Base-by-base conservation (phyloP, 208 protist species). In the Wallacemonas collosoma region DNA sequence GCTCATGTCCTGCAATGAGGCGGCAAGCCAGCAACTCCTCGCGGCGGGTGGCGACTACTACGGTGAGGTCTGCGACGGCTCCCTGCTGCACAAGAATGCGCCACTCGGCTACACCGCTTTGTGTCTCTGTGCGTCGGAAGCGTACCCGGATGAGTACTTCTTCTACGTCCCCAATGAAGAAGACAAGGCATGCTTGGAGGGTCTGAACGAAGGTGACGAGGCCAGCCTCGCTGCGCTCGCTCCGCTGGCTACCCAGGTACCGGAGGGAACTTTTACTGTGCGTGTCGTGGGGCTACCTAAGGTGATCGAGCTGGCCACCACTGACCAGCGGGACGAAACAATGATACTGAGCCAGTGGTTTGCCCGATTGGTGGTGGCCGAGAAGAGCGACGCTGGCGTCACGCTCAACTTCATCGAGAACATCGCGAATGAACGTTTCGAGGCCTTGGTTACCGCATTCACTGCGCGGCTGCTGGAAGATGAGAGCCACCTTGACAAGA, bases 271-370 rank as follows among this genome's bases (percentile, higher is more conserved):
- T 36, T 80, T 77, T 41, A 70, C 62, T 15, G 78, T 89, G 65
- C 77, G 77, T 48, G 71, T 94, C 57, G 54, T 86, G 36, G 89
- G 89, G 6, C 73, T 92, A 17, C 86, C 86, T 9, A 87, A 94
- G 75, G 86, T 92, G 50, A 88, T 94, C 61, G 72, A 85, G 61
- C 73, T 92, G 36, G 76, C 81, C 51, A 79, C 82, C 15, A 89
- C 84, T 14, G 80, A 87, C 44, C 72, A 76, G 39, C 63, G 64
- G 45, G 80, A 81, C 41, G 81, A 82, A 55, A 82, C 76, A 38
- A 77, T 89, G 73, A 79, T 91, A 63, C 81, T 94, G 38, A 90
- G 64, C 38, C 85, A 87, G 66, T 94, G 89, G 89, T 86, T 77
- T 64, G 60, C 76, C 39, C 77, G 71, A 53, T 73, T 91, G 64